Conservation (phyloP, 208 protist species). For the Crithidia thermophila region DNA sequence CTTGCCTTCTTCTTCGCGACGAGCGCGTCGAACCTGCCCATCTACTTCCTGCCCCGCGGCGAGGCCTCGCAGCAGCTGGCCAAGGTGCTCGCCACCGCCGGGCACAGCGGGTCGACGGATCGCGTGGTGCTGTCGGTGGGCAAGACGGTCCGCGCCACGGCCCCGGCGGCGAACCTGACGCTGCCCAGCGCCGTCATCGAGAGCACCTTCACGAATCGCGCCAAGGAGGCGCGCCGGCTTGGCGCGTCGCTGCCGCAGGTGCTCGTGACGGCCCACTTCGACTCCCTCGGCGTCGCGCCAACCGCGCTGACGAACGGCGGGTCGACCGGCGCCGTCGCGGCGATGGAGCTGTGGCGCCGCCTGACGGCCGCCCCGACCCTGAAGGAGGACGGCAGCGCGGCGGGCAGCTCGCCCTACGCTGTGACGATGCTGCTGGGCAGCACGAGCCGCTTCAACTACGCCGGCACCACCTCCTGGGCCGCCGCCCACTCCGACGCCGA, state of each 20-base stretch:
- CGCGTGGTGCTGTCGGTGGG: constrained; percentile 61
- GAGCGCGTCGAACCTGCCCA: constrained; percentile 31
- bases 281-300: constrained; percentile 76
- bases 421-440: constrained; percentile 67
- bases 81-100: constrained; percentile 14
- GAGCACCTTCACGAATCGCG: constrained; percentile 36
- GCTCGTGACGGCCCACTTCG: constrained; percentile 69
- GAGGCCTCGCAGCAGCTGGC: constrained; percentile 25
- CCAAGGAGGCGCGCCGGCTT: constrained; percentile 31
- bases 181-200: constrained; percentile 39
- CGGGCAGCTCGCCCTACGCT: constrained; percentile 30
- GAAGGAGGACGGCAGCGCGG: constrained; percentile 10
- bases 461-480: constrained; percentile 59
- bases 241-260: constrained; percentile 37
- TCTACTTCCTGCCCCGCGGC: constrained; percentile 61
- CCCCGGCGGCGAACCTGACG: constrained; percentile 40
- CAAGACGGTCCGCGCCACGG: constrained; percentile 25
- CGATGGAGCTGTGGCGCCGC: constrained; percentile 77
- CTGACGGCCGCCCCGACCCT: constrained; percentile 35
- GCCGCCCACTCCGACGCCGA: constrained; percentile 45
- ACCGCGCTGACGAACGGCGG: constrained; percentile 48
- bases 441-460: constrained; percentile 81
- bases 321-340: constrained; percentile 56
- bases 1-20: constrained; percentile 43
- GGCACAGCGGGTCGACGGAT: constrained; percentile 16